Base-by-base conservation (phyloP, 1,139 yeast species). In the Ashbya aceris region DNA sequence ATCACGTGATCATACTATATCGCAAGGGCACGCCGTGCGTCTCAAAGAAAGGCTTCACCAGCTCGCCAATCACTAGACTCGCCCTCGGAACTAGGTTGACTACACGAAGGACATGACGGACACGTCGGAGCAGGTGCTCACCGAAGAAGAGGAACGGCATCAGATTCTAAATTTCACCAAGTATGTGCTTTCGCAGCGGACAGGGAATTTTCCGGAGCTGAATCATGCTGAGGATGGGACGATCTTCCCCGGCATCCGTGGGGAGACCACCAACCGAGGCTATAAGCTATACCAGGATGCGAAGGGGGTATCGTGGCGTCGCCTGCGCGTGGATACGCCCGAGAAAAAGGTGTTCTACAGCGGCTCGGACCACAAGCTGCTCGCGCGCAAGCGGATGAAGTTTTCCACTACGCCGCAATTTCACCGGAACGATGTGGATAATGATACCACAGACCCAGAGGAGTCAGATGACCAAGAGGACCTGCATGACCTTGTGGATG, bases 211-310 rank as follows among this genome's bases (percentile, higher is more conserved):
- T 43, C 57, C 58, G 12, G 46, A 49, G 2, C 40, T 57, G 38
- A 60, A 58, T 40, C 51, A 55, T 34, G 49, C 62, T 10, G 26
- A 39, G 7, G 58, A 60, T 43, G 61, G 62, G 2, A 39, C 44
- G 4, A 45, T 58, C 5, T 61, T 49, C 39, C 57, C 56, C 2
- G 46, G 51, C 5, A 51, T 57, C 2, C 47, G 55, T 23, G 67
- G 68, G 2, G 60, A 61, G 13, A 52, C 61, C 1, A 61, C 77
- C 1, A 80, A 80, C 54, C 66, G 85, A 41, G 85, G 85, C 9
- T 71, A 74, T 50, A 80, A 80, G 55, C 62, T 79, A 33, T 69
- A 74, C 40, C 68, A 70, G 33, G 71, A 71, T 2, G 67, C 78
- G 5, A 64, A 68, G 11, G 46, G 50, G 51, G 70, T 57, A 40